Evolutionary conservation across 2,329 filamentous ascomycete genomes (phyloP).

Genomic region (Hypomyces perniciosus): DNA sequence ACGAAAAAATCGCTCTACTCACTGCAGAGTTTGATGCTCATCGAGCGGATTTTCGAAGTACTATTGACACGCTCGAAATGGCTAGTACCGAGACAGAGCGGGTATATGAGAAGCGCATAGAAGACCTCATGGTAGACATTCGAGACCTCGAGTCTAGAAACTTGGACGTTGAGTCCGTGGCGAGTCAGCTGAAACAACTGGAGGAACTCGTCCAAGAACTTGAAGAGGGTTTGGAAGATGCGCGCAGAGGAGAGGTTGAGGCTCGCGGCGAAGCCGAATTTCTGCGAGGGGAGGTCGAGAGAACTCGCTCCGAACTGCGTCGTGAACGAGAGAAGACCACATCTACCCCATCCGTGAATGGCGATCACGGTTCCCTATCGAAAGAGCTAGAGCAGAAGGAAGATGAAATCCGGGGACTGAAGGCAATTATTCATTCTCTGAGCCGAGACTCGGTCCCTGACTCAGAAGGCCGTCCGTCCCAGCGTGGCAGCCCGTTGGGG

Average conservation of each 20-base stretch:
- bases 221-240: conserved; percentile 93
- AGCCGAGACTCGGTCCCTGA: conserved; percentile 65
- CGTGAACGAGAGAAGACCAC: conserved; percentile 77
- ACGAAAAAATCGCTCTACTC: conserved; percentile 89
- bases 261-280: conserved; percentile 95
- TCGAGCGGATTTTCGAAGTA: conserved; percentile 91
- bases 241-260: conserved; percentile 87
- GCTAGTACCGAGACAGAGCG: conserved; percentile 92
- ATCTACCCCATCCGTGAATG: conserved; percentile 26
- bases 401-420: conserved; percentile 93
- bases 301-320: conserved; percentile 79
- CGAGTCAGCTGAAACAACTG: conserved; percentile 85
- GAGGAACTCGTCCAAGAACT: conserved; percentile 95
- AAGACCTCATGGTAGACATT: conserved; percentile 77
- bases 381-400: conserved; percentile 91
- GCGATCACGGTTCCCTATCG: conserved; percentile 43
- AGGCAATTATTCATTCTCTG: conserved; percentile 94
- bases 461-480: conserved; percentile 27
- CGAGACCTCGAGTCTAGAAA: conserved; percentile 75
- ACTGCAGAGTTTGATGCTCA: conserved; percentile 94
- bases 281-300: conserved; percentile 86
- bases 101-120: conserved; percentile 90
- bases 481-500: conserved; percentile 28
- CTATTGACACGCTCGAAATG: conserved; percentile 92
- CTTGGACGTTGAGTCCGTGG: conserved; percentile 87